These are phyloP conservation scores for Penicillium olsonii DNA, from an alignment of 2,329 filamentous ascomycete genomes.

Conservation along the genomic window DNA sequence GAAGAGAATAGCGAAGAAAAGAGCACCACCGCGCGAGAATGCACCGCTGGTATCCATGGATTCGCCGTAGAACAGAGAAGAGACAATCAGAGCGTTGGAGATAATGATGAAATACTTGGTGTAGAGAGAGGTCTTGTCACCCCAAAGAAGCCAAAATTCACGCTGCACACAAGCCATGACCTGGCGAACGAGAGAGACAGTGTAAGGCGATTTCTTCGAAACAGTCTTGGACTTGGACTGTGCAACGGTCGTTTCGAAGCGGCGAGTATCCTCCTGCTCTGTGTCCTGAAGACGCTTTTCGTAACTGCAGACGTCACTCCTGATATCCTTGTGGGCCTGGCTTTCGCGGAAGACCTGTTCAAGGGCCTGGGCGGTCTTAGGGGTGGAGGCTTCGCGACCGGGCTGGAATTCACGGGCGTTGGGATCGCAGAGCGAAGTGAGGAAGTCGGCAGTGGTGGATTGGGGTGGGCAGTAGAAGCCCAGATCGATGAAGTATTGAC, in stretches of 20 bases:
- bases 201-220: constrained; percentile 71
- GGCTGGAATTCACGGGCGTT: constrained; percentile 68
- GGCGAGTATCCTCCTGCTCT: constrained; percentile 60
- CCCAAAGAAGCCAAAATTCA: constrained; percentile 76
- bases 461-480: constrained; percentile 62
- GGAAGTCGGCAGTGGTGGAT: constrained; percentile 73
- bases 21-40: constrained; percentile 63
- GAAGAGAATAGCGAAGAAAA: constrained; percentile 69
- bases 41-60: constrained; percentile 60
- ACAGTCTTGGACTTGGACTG: constrained; percentile 67
- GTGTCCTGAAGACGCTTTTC: constrained; percentile 59
- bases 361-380: constrained; percentile 69
- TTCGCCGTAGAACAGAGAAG: constrained; percentile 75
- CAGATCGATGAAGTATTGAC: constrained; percentile 66
- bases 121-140: constrained; percentile 72
- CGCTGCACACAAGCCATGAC: constrained; percentile 63
- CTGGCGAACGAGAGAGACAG: constrained; percentile 71
- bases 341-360: constrained; percentile 68
- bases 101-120: constrained; percentile 81
- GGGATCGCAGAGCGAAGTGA: constrained; percentile 74
- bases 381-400: constrained; percentile 66
- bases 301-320: constrained; percentile 63
- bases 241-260: constrained; percentile 66
- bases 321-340: constrained; percentile 59
- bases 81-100: constrained; percentile 72